Conservation (phyloP, 2,329 filamentous ascomycete genomes). For the Corinectria fuckeliana region DNA sequence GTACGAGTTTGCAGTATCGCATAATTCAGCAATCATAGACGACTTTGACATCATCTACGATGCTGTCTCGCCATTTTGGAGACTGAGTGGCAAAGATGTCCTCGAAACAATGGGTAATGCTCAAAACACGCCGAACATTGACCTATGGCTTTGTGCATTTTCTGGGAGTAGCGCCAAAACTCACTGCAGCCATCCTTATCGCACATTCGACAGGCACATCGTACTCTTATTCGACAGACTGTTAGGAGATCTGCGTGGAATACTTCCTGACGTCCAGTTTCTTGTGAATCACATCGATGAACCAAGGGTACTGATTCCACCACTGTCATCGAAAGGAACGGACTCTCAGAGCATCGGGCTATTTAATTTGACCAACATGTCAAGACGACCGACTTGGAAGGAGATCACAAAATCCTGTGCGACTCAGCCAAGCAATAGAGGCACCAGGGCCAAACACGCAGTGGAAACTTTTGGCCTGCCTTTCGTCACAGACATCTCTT, state of each 20-base stretch:
- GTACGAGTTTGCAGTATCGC: constrained; percentile 49
- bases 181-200: constrained; percentile 42
- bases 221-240: constrained; percentile 41
- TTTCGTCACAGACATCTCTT: constrained; percentile 43
- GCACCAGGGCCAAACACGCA: not conserved
- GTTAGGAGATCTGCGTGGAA: constrained; percentile 30
- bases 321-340: not conserved
- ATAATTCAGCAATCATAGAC: constrained; percentile 55
- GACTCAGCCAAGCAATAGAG: not conserved
- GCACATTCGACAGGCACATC: constrained; percentile 45
- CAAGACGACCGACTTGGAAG: constrained; percentile 40
- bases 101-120: constrained; percentile 36
- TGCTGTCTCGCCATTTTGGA: constrained; percentile 49
- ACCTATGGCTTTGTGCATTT: constrained; percentile 49
- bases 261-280: constrained; percentile 48
- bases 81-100: constrained; percentile 45
- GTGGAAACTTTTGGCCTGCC: constrained; percentile 40
- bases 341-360: not conserved
- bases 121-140: constrained; percentile 32
- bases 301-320: constrained; percentile 48
- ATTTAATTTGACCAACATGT: constrained; percentile 38
- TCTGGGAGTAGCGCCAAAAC: constrained; percentile 35
- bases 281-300: constrained; percentile 58
- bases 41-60: constrained; percentile 55
- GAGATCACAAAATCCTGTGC: constrained; percentile 41